phyloP scores from a whole-genome alignment of 352 stramenopile species.

The Pilasporangium apinafurcum region DNA sequence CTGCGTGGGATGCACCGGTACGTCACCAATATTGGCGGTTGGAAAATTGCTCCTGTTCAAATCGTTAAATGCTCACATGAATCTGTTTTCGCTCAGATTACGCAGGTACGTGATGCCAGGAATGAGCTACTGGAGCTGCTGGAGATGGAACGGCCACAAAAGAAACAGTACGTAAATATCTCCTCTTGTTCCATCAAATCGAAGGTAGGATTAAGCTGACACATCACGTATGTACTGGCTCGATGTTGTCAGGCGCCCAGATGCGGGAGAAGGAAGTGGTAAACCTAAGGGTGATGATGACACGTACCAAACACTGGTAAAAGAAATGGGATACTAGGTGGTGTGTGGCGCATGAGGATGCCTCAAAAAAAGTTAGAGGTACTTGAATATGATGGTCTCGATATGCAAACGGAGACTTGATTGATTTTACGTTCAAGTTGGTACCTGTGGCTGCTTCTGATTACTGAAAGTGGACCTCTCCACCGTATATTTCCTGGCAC shows the following conservation, averaged over 20 bases:
- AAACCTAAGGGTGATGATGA: neutral
- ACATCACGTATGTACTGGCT: no score
- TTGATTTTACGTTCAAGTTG: no score
- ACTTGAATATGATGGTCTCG: no score
- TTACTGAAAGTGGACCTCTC: no score
- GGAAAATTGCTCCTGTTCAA: no score
- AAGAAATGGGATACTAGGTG: slow-evolving; percentile 69
- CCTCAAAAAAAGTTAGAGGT: no score
- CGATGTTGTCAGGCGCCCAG: slow-evolving; percentile 4
- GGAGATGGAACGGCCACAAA: slow-evolving; percentile 48
- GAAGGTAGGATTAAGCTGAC: no score
- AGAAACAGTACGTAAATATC: slow-evolving; percentile 56
- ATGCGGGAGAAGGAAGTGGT: neutral
- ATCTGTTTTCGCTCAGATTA: slow-evolving; percentile 25
- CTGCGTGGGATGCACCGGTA: slow-evolving; percentile 76
- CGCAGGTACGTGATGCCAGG: slow-evolving; percentile 33
- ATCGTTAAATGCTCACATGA: neutral
- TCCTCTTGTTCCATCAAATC: no score
- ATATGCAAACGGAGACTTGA: no score
- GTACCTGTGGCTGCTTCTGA: no score
- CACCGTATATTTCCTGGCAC: no score
- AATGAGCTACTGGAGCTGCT: slow-evolving; percentile 64
- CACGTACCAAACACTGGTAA: slow-evolving; percentile 63
- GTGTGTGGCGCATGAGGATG: no score
- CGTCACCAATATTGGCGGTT: neutral